Base-by-base conservation (phyloP, 305 asterid species). In the Solanum hybrid region DNA sequence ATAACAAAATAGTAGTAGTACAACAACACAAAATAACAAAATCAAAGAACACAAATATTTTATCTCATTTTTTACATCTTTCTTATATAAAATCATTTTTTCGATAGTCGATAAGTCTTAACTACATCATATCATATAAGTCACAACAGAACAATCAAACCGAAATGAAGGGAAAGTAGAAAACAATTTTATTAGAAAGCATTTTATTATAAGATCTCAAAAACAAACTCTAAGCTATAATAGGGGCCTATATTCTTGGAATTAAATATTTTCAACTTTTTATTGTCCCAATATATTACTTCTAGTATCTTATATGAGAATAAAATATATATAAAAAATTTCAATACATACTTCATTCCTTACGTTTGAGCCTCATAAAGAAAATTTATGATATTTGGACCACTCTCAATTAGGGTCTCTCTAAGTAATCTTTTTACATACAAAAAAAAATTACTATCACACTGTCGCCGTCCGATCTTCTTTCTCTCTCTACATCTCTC, bases 391-490 rank as follows among this genome's bases (percentile, higher is more conserved):
- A 86, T 11, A 71, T 71, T 36, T 72, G 82, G 89, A 87, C 82
- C 84, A 72, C 66, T 38, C 66, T 29, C 32, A 26, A 22, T 35
- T 38, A 71, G 40, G 64, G 82, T 87, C 40, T 34, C 88, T 32
- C 36, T 87, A 60, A 71, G 32, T 19, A 35, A 35, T 45, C 81
- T 40, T 38, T 56, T 17, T 31, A n/a, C 85, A 19, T 77, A 77
- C 29, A 10, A 32, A 71, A 15, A 56, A 31, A 32, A 56, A 13
- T 45, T 85, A 85, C 45, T 56, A 72, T 24, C 36, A 35, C 10
- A 86, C 89, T 87, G 32, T 87, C 60, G 89, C 89, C 86, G 89
- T 87, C 76, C 75, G 89, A 87, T 87, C 89, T 42, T 8, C 15
- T 76, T 56, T 82, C 73, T 51, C 87, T 51, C 75, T 51, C 38